Percentiles rank a stretch among this genome's conserved stretches.
phyloP scores from a whole-genome alignment of 2,329 filamentous ascomycete species.

The Fusarium sp. region DNA sequence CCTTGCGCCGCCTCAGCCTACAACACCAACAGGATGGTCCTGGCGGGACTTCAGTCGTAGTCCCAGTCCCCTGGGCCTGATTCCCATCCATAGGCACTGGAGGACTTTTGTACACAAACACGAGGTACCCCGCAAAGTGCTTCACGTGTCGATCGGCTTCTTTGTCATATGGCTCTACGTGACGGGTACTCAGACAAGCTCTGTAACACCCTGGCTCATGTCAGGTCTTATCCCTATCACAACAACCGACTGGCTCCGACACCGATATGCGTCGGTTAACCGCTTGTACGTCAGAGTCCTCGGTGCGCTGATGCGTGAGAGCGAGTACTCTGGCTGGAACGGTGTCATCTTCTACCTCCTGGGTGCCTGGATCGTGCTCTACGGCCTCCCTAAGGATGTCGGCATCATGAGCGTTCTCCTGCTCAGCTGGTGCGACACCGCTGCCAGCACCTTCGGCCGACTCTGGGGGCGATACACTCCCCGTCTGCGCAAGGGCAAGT shows the following conservation, averaged over 20 bases:
- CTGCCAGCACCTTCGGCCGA: constrained; percentile 92
- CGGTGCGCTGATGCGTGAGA: constrained; percentile 96
- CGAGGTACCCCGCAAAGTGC: constrained; percentile 91
- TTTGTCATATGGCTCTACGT: constrained; percentile 89
- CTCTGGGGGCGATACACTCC: constrained; percentile 92
- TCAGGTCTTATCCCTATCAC: constrained; percentile 86
- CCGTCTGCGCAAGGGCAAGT: constrained; percentile 87
- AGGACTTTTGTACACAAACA: constrained; percentile 94
- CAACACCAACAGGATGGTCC: constrained; percentile 73
- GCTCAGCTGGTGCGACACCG: constrained; percentile 97
- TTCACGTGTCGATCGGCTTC: constrained; percentile 98
- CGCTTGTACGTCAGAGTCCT: constrained; percentile 85
- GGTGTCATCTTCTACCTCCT: constrained; percentile 97
- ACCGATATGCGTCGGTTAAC: constrained; percentile 85
- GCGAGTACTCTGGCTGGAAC: constrained; percentile 93
- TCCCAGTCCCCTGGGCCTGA: constrained; percentile 91
- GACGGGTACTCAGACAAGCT: constrained; percentile 78
- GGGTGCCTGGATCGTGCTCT: constrained; percentile 87
- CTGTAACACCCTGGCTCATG: constrained; percentile 89
- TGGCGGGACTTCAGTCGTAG: constrained; percentile 92
- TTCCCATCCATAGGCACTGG: constrained; percentile 95
- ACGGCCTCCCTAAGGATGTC: constrained; percentile 92
- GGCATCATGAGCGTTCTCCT: constrained; percentile 90
- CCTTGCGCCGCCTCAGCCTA: constrained; percentile 75
- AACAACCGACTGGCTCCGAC: constrained; percentile 83